A percentile compares a stretch with the other conserved stretches of the same genome.
Conservation (phyloP, 164 flowering plant species). For the Saururus chinensis region DNA sequence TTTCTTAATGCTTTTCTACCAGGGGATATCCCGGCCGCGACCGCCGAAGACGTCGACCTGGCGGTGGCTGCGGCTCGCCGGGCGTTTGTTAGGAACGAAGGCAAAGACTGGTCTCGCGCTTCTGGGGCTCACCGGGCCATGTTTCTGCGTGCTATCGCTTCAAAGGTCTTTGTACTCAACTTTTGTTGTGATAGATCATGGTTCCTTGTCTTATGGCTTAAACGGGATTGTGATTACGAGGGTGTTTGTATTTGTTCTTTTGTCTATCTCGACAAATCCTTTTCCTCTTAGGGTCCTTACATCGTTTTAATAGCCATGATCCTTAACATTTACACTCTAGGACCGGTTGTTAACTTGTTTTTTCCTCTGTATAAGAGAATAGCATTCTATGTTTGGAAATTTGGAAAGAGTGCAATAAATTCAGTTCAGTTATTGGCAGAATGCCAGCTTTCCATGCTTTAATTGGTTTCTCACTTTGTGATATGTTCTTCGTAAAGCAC, state of each 20-base stretch:
- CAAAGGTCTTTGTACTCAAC: too few relatives aligned
- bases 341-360: not conserved
- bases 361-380: not conserved
- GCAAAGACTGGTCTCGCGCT: constrained; percentile 63
- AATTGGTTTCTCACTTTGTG: not conserved
- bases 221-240: too few relatives aligned
- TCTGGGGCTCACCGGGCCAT: constrained; percentile 89
- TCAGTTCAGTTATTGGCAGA: not conserved
- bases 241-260: not conserved
- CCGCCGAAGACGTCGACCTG: constrained; percentile 79
- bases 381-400: not conserved
- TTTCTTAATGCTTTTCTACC: constrained; percentile 1
- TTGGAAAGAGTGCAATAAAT: too few relatives aligned
- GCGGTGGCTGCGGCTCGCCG: constrained; percentile 80
- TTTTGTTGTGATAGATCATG: too few relatives aligned
- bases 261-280: too few relatives aligned
- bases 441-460: not conserved
- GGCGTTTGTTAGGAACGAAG: constrained; percentile 55
- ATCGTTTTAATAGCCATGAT: not conserved
- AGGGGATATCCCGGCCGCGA: constrained; percentile 92
- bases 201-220: too few relatives aligned
- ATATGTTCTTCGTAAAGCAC: not conserved
- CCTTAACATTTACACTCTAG: not conserved
- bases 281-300: not conserved
- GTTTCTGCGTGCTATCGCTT: constrained; percentile 88